Base-by-base conservation (phyloP, 2,329 filamentous ascomycete genomes). In the Orbilia quercus region DNA sequence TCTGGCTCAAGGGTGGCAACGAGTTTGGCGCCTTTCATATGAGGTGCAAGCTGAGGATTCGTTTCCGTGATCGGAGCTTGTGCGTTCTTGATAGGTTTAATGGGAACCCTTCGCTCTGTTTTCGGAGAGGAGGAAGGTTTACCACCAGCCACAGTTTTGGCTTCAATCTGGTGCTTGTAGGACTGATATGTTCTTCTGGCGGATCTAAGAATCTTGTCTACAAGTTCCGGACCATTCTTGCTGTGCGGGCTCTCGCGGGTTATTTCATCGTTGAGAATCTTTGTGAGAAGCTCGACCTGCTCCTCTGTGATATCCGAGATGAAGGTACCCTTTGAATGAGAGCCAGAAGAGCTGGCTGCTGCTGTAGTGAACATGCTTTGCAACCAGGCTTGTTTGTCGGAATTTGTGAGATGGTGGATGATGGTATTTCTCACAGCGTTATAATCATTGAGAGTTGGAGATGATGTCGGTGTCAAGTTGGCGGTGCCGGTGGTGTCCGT, bases 271-370 rank as follows among this genome's bases (percentile, higher is more conserved):
- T 47, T 23, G 2, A 59, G 14, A 22, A 36, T 20, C 5, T 31
- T 18, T 4, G 40, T 48, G 16, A 59, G 28, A 3, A 59, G n/a
- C 6, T 59, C 22, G 14, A 42, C 36, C n/a, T 59, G 55, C 16
- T 59, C 55, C 9, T 48, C 31, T 25, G 55, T 34, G 12, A 48
- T 48, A 1, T 48, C 42, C 7, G 55, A 42, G 12, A 59, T 2
- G 9, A 9, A n/a, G 23, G 34, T 2, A 38, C 11, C 28, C 2
- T 36, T 14, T 9, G 14, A 12, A 14, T 25, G 25, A 16, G 28
- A 36, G 5, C 23, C 16, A 16, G 48, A 18, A 1, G 23, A 18
- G 45, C 11, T 50, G 6, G 28, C 28, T 31, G 5, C 28, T 5
- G 5, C 28, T 3, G 14, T 7, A 7, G 36, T 40, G 36, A 40